Conservation (phyloP, 176 grass and related monocot species). For the Musa troglodytarum region DNA sequence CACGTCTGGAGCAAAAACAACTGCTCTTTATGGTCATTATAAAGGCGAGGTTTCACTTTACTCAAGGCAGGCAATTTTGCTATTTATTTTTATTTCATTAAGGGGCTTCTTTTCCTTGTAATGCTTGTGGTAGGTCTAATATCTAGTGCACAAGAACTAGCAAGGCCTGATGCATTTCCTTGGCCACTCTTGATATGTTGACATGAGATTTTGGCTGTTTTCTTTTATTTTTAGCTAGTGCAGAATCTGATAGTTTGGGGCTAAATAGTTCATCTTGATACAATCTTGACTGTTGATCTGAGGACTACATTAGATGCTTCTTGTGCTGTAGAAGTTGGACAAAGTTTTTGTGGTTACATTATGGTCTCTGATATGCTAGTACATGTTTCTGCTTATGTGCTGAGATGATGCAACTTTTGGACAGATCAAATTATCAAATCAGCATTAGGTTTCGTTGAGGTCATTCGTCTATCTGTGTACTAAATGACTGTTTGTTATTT, state of each 20-base stretch:
- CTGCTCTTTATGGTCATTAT: slow-evolving; percentile 28
- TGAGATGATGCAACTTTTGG: too few relatives aligned
- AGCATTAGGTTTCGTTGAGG: too few relatives aligned
- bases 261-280: not conserved
- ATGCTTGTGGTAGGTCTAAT: slow-evolving; percentile 10
- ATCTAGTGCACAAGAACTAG: slow-evolving; percentile 5
- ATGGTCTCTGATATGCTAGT: too few relatives aligned
- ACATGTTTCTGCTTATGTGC: too few relatives aligned
- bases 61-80: slow-evolving; percentile 27
- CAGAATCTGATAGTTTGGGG: not conserved
- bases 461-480: too few relatives aligned
- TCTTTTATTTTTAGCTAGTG: not conserved
- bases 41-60: slow-evolving; percentile 26
- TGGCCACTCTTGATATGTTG: not conserved
- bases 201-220: slow-evolving; percentile 11
- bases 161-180: slow-evolving; percentile 2
- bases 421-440: too few relatives aligned
- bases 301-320: too few relatives aligned
- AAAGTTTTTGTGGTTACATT: too few relatives aligned
- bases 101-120: slow-evolving; percentile 16
- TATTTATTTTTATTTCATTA: slow-evolving; percentile 23
- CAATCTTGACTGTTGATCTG: too few relatives aligned
- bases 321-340: too few relatives aligned
- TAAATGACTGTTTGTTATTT: too few relatives aligned
- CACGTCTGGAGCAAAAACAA: slow-evolving; percentile 26